Base-by-base conservation (phyloP, 768 basidiomycete genomes). In the Fibroporia radiculosa region DNA sequence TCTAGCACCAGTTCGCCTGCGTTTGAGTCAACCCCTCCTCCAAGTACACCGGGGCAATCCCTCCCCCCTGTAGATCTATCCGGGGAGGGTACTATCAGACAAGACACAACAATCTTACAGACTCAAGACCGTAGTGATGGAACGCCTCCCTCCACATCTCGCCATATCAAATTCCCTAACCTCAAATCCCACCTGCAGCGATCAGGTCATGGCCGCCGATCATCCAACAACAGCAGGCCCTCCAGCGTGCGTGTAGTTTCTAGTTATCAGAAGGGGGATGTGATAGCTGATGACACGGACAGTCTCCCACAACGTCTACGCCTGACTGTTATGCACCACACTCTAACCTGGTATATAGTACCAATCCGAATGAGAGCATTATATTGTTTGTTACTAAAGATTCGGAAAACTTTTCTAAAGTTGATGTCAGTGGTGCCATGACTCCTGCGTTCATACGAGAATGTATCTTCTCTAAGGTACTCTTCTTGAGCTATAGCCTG, bases 401-500 rank as follows among this genome's bases (percentile, higher is more conserved):
- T 61, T 80, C 82, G n/a, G 85, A 88, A 50, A 75, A 80, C 48
- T 82, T 81, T 63, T 75, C 74, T 38, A 70, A 77, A 19, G 84
- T 91, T 32, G 82, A 85, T 44, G 77, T 91, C 50, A 79, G 75
- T 26, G 72, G 73, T 25, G 81, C 83, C 16, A 73, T 68, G 47
- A 75, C 70, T 59, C 76, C 82, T 28, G 75, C 77, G 11, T 78
- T 75, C 57, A 84, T 91, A 50, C 78, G 86, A 52, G 87, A 90
- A 60, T 75, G 81, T 42, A 85, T 91, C 25, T 85, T 87, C 52
- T 77, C 75, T 51, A 86, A 86, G 73, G 89, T 89, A 40, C 50
- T 37, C 28, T 33, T 40, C 43, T 33, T 41, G 11, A 10, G 11
- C 4, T 24, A 6, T 13, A 37, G 10, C 23, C 6, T 5, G 27